Conservation (phyloP, 2,329 filamentous ascomycete genomes). For the Ophiostoma himal-ulmi region DNA sequence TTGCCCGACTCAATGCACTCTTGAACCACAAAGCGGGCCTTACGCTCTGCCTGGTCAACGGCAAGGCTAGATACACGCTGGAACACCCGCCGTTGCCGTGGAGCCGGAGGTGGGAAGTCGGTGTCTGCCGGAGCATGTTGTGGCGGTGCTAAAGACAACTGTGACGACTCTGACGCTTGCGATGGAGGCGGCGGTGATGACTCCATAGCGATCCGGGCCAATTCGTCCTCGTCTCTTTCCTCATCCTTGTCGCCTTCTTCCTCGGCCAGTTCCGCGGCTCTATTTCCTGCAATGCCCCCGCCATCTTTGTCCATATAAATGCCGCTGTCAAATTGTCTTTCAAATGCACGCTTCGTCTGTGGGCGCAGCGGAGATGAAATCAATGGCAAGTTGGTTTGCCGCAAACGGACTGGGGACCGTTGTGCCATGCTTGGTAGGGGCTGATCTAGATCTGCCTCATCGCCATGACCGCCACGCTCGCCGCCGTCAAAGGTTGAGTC, state of each 20-base stretch:
- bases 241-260: conserved; percentile 37
- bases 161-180: conserved; percentile 55
- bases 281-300: conserved; percentile 37
- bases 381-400: conserved; percentile 9
- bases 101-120: conserved; percentile 38
- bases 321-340: conserved; percentile 58
- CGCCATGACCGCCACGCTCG: not conserved
- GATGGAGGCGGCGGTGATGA: conserved; percentile 44
- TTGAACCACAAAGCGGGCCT: conserved; percentile 44
- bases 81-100: conserved; percentile 28
- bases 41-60: conserved; percentile 39
- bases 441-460: not conserved
- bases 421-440: not conserved
- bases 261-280: conserved; percentile 25
- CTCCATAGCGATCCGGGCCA: conserved; percentile 31
- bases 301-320: conserved; percentile 61
- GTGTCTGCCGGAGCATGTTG: conserved; percentile 28
- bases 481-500: conserved; percentile 24
- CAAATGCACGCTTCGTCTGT: conserved; percentile 40
- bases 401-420: not conserved
- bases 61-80: conserved; percentile 29
- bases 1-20: conserved; percentile 52
- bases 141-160: conserved; percentile 39
- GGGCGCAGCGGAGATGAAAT: conserved; percentile 25
- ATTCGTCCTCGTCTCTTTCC: conserved; percentile 29